phyloP scores from a whole-genome alignment of 495 filamentous ascomycete genomes.

The Annulohypoxylon bovei region DNA sequence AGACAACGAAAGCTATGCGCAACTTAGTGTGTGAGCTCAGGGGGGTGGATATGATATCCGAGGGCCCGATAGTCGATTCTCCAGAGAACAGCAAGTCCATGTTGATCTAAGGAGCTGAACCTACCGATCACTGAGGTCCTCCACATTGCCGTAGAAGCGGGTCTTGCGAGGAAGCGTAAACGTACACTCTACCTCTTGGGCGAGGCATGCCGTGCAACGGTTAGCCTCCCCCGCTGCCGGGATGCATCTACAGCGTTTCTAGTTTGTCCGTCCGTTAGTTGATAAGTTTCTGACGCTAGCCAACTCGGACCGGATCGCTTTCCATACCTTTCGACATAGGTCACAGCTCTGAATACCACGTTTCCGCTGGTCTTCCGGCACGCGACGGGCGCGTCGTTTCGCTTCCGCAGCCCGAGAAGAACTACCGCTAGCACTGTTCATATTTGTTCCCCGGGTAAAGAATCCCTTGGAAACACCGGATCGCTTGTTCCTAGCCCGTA shows the following conservation, averaged over 20 bases:
- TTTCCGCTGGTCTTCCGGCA: slow-evolving; percentile 46
- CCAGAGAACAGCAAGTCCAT: background rate
- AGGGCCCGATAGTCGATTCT: background rate
- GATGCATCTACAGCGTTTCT: slow-evolving; percentile 52
- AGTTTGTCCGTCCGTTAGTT: slow-evolving; percentile 18
- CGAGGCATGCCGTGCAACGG: slow-evolving; percentile 51
- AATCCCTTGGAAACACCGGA: slow-evolving; percentile 27
- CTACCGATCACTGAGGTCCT: slow-evolving; percentile 55
- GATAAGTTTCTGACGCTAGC: background rate
- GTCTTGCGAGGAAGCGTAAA: slow-evolving; percentile 58
- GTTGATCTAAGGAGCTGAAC: background rate
- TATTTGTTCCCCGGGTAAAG: slow-evolving; percentile 1
- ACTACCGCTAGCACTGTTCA: slow-evolving; percentile 1
- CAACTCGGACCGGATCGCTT: background rate
- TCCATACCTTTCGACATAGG: slow-evolving; percentile 38
- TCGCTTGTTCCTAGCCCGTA: slow-evolving; percentile 15
- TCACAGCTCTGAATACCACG: slow-evolving; percentile 50
- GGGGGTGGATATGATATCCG: background rate
- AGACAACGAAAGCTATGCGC: slow-evolving; percentile 25
- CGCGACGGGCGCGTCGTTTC: slow-evolving; percentile 37
- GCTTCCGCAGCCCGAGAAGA: slow-evolving; percentile 19
- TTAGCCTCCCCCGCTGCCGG: slow-evolving; percentile 29
- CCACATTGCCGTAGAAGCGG: slow-evolving; percentile 59
- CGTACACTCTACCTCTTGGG: slow-evolving; percentile 51
- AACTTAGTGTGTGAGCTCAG: slow-evolving; percentile 48